Evolutionary conservation across 2,329 filamentous ascomycete species (phyloP).

Genomic region (Neonectria neomacrospora): DNA sequence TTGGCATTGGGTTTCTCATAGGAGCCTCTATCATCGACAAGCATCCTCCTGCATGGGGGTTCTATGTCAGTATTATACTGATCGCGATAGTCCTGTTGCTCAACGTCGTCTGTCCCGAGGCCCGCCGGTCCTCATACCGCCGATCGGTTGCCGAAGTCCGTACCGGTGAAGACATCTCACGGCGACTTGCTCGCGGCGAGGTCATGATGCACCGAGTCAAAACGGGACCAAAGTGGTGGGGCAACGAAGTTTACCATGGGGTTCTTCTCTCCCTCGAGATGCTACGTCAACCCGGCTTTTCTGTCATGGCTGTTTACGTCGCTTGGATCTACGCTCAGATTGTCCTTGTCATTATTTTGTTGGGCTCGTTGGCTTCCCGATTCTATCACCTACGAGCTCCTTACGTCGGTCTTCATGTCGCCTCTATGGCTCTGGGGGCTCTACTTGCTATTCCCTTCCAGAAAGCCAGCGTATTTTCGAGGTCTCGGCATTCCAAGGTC

Average conservation of each 20-base stretch:
- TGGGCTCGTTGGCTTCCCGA: slow-evolving; percentile 77
- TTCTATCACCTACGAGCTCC: slow-evolving; percentile 73
- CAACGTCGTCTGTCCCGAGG: slow-evolving; percentile 78
- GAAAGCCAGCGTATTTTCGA: slow-evolving; percentile 75
- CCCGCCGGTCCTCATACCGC: slow-evolving; percentile 74
- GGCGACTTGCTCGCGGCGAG: slow-evolving; percentile 75
- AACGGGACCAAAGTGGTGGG: slow-evolving; percentile 80
- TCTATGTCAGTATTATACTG: slow-evolving; percentile 77
- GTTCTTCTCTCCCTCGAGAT: slow-evolving; percentile 74
- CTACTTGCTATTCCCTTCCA: slow-evolving; percentile 77
- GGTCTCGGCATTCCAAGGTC: slow-evolving; percentile 67
- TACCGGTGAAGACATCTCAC: slow-evolving; percentile 62
- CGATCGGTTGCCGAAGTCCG: slow-evolving; percentile 74
- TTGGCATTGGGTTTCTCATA: slow-evolving; percentile 77
- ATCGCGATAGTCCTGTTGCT: slow-evolving; percentile 73
- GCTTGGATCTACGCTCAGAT: slow-evolving; percentile 84
- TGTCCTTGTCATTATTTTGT: slow-evolving; percentile 76
- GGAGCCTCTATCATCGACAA: slow-evolving; percentile 76
- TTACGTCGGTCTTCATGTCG: slow-evolving; percentile 73
- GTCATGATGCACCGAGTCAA: slow-evolving; percentile 80
- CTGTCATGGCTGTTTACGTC: slow-evolving; percentile 76
- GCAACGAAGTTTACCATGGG: slow-evolving; percentile 79
- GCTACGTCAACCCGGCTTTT: slow-evolving; percentile 78
- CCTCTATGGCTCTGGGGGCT: slow-evolving; percentile 74
- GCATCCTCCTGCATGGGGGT: slow-evolving; percentile 76